Evolutionary conservation across 345 rosid species (phyloP), one percentile per base, ranked within the genome.

Genomic region (Murraya koenigii): DNA sequence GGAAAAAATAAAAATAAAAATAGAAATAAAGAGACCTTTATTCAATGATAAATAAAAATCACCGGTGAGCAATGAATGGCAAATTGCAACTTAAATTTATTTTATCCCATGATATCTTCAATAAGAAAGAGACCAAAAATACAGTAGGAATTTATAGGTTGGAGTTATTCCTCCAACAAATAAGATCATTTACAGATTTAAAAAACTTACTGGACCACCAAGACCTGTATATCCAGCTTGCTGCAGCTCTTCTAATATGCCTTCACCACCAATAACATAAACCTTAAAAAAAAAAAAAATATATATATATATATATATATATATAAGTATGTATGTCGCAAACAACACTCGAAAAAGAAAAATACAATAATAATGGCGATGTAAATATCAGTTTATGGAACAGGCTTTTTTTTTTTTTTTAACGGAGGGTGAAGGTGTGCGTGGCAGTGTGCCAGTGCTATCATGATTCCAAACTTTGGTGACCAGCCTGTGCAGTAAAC

Each of bases 201-300:
- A 22, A 30, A 56, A 72, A 74, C 91, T 86, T 85, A 95, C 98
- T 1, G 97, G 97, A 67, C 99, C 99, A 77, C 99, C 98, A 79
- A 93, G 89, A 78, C 83, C 96, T 32, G 88, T 84, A 80, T 78
- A 91, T 83, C 98, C 95, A 63, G 94, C 92, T 77, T 87, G 85
- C 72, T 80, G 84, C 60, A 93, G 87, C 87, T 93, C 98, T 80
- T 93, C 92, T 77, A 85, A 32, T 79, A 93, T 81, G 69, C 98
- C 99, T 71, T 93, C 97, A 17, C 93, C 91, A 25, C 96, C 98
- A 47, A 95, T 86, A 59, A 92, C 98, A 82, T 93, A 95, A 74
- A 92, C 94, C 97, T 93, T 81, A 20, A 62, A 75, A 78, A 47
- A 22, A 30, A 33, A 30, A 66, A 28, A 69, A 68, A 35, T n/a